Base-by-base conservation (phyloP, 2,329 filamentous ascomycete species). In the Penicillium vulpinum region DNA sequence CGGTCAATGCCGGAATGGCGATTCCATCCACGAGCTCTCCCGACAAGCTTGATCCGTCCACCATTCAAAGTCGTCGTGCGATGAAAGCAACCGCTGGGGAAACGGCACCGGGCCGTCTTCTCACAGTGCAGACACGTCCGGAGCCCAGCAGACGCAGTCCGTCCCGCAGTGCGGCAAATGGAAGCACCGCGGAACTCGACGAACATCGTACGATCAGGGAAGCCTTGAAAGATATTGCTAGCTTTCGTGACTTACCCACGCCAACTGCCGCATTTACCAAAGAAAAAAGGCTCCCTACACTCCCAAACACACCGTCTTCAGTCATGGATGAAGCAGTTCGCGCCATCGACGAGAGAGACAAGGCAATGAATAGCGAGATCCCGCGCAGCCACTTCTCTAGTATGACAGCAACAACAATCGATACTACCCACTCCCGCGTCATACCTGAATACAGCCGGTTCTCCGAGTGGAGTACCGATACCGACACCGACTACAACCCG, bases 221-320 rank as follows among this genome's bases (percentile, higher is more conserved):
- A 26, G 56, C 56, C 6, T 36, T 58, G 29, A 51, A 54, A 11
- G 41, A 54, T 31, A 33, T 49, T 31, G 33, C 52, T 4, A 57
- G 49, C 29, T 61, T 60, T 8, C 57, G 63, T 18, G 66, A 67
- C 24, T 54, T 62, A 21, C 59, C 59, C 15, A 71, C 70, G 1
- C 68, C 66, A 29, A 69, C 65, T 5, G 64, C 68, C 9, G 54
- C 68, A 2, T 64, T 71, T 53, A 59, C 69, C 18, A 64, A 63
- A 31, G 67, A 74, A 18, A 79, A 80, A 58, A 66, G 77, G 39
- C 68, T 80, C 22, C 77, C 77, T 6, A 78, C 77, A 8, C 67
- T 79, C 21, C 77, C 77, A 9, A 79, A 79, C 58, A 75, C 75
- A 5, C 77, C 77, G 28, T 79, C 77, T 0, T 79, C 77, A 1